Evolutionary conservation across 2,329 filamentous ascomycete species (phyloP).

Genomic region (Diplodia intermedia): DNA sequence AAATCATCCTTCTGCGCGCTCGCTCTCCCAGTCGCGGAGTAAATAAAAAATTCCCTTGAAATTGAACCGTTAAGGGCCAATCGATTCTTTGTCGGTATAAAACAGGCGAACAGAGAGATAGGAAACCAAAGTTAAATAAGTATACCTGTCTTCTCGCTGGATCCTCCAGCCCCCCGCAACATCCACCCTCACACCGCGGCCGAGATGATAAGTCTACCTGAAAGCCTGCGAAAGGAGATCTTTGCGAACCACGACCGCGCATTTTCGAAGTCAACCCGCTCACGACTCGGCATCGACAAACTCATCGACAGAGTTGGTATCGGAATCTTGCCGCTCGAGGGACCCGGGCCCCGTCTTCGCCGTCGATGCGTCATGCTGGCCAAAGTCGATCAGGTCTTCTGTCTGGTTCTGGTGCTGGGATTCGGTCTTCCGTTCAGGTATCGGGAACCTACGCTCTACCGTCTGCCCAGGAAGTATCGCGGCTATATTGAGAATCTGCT

Average conservation of each 20-base stretch:
- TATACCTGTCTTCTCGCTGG: conserved; percentile 20
- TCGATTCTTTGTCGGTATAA: conserved; percentile 29
- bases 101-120: conserved; percentile 23
- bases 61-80: conserved; percentile 29
- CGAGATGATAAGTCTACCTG: conserved; percentile 25
- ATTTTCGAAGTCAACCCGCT: conserved; percentile 22
- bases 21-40: not conserved
- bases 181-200: not conserved
- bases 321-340: conserved; percentile 50
- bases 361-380: conserved; percentile 50
- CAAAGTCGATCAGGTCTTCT: conserved; percentile 65
- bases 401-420: conserved; percentile 36
- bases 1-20: not conserved
- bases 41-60: conserved; percentile 5
- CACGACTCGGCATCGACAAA: conserved; percentile 57
- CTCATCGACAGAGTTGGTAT: conserved; percentile 53
- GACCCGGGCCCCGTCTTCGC: not conserved
- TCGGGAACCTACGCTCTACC: conserved; percentile 57
- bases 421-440: conserved; percentile 59
- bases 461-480: conserved; percentile 82
- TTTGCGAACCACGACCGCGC: not conserved
- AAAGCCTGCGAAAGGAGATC: conserved; percentile 17
- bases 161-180: conserved; percentile 5
- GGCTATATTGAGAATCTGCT: conserved; percentile 86
- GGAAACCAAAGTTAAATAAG: conserved; percentile 30